Percentiles rank a stretch among this genome's conserved stretches.
These are phyloP conservation scores for Phlebiopsis flavidoalba DNA, from an alignment of 768 basidiomycete species.

Conservation along the genomic window DNA sequence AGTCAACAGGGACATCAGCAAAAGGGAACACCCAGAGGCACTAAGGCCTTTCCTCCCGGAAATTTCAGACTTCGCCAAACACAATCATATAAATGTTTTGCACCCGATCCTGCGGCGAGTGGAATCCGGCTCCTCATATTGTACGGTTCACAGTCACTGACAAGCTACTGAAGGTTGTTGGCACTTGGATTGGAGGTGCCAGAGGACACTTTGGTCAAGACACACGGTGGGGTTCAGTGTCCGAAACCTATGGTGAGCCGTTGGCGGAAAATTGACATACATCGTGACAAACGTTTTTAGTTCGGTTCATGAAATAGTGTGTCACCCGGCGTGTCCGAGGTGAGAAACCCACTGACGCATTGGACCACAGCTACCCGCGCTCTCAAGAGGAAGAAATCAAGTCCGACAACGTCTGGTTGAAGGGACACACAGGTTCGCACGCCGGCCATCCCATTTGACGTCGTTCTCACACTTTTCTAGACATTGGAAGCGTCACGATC, in stretches of 20 bases:
- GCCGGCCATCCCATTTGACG: no score
- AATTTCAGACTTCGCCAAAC: constrained; percentile 31
- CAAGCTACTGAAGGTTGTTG: constrained; percentile 25
- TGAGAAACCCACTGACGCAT: background rate
- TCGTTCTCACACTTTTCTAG: no score
- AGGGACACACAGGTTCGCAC: constrained; percentile 50
- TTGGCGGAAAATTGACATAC: background rate
- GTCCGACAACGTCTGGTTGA: constrained; percentile 53
- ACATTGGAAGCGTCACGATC: constrained; percentile 52
- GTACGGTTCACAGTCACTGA: background rate
- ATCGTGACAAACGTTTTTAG: no score
- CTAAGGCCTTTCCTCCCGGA: constrained; percentile 50
- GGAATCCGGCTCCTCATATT: background rate
- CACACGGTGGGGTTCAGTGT: constrained; percentile 32
- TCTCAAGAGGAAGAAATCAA: constrained; percentile 43
- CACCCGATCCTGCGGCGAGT: constrained; percentile 31
- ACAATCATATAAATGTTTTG: constrained; percentile 34
- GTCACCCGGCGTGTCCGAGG: constrained; percentile 8
- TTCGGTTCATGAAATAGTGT: constrained; percentile 28
- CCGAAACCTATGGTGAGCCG: constrained; percentile 26
- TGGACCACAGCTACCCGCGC: constrained; percentile 39
- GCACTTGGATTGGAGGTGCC: constrained; percentile 42
- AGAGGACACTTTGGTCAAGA: constrained; percentile 38
- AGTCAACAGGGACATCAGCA: constrained; percentile 49
- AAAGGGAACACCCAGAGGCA: constrained; percentile 43